Evolutionary conservation across 176 grass and related monocot species (phyloP).

Genomic region (Lolium perenne): DNA sequence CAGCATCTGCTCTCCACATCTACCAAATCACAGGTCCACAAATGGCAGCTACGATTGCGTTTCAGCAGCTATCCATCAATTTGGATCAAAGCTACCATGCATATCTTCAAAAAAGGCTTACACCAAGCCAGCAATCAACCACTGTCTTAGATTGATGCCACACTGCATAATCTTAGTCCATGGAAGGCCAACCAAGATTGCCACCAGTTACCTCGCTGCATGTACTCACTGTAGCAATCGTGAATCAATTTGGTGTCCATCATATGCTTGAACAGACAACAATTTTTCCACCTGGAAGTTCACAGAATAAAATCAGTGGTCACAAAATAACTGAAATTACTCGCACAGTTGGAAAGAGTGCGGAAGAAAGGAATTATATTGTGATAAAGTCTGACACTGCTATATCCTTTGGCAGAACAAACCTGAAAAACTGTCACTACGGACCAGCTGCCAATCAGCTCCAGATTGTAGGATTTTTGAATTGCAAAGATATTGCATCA

Average conservation of each 20-base stretch:
- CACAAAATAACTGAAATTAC: constrained; percentile 3
- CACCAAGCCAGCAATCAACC: constrained; percentile 15
- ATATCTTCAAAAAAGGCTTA: not conserved
- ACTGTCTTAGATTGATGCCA: not conserved
- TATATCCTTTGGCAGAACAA: constrained; percentile 28
- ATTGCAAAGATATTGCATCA: constrained; percentile 83
- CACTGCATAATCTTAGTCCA: not conserved
- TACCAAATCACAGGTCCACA: not conserved
- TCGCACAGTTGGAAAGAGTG: not conserved
- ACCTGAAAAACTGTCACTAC: constrained; percentile 35
- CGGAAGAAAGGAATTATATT: not conserved
- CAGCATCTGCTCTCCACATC: not conserved
- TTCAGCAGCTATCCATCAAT: not conserved
- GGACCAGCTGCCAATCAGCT: constrained; percentile 42
- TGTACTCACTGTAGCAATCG: not conserved
- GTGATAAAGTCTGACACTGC: not conserved
- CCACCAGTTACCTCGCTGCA: not conserved
- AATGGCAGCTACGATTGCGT: constrained; percentile 5
- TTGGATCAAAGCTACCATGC: constrained; percentile 5
- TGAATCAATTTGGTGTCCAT: not conserved
- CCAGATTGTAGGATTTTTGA: constrained; percentile 89
- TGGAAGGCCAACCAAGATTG: not conserved
- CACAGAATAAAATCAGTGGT: not conserved
- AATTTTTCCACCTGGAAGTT: constrained; percentile 29
- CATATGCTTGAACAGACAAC: constrained; percentile 17